A percentile compares a stretch with the other conserved stretches of the same genome.
phyloP scores from a whole-genome alignment of 2,329 filamentous ascomycete species.

The Pseudocercospora eumusae region DNA sequence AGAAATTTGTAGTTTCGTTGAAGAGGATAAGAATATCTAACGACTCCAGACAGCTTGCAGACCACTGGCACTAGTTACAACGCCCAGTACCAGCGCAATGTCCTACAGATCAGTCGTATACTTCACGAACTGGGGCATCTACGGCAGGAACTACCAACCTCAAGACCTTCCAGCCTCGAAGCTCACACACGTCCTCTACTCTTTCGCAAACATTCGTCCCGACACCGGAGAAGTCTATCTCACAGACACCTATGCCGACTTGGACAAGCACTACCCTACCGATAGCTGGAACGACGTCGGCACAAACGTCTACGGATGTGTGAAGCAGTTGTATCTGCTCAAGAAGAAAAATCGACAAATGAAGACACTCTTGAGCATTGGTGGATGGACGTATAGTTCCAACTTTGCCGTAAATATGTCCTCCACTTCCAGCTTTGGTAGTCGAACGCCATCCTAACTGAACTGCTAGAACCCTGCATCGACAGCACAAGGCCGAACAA shows the following conservation, averaged over 20 bases:
- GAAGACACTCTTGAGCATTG: constrained; percentile 79
- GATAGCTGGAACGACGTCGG: constrained; percentile 68
- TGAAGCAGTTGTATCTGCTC: constrained; percentile 73
- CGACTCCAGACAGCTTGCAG: background rate
- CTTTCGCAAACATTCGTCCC: constrained; percentile 81
- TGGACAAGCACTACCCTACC: constrained; percentile 65
- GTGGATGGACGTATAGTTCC: constrained; percentile 75
- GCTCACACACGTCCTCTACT: constrained; percentile 84
- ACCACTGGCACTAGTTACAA: background rate
- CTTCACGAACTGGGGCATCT: constrained; percentile 35
- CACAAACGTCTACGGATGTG: constrained; percentile 71
- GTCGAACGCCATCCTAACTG: too few species aligned
- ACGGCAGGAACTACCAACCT: constrained; percentile 68
- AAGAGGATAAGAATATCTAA: background rate
- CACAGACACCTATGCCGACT: constrained; percentile 68
- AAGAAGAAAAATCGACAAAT: constrained; percentile 75
- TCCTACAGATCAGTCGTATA: constrained; percentile 19
- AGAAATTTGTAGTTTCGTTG: background rate
- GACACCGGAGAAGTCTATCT: constrained; percentile 77
- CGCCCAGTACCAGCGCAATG: background rate
- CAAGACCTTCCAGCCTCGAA: constrained; percentile 77
- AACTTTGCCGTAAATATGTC: too few species aligned
- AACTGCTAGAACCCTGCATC: constrained; percentile 62
- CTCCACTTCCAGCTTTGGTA: too few species aligned
- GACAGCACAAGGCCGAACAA: constrained; percentile 61